Base-by-base conservation (phyloP, 2,329 filamentous ascomycete genomes). In the Aurifilum marmelostoma region DNA sequence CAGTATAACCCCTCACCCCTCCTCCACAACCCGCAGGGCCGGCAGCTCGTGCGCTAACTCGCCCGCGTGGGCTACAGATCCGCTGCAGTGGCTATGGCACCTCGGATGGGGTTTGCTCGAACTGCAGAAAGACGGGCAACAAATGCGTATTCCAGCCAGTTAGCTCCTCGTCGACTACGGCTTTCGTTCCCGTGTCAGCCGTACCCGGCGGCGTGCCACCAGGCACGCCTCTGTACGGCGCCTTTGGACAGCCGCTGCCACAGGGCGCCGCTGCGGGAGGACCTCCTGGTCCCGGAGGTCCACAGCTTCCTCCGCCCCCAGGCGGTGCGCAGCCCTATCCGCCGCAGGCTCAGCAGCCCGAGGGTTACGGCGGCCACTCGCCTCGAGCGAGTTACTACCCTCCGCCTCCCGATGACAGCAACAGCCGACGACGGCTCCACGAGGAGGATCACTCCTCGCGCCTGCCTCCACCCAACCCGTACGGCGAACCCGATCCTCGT, bases 141-240 rank as follows among this genome's bases (percentile, higher is more conserved):
- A 86, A 89, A 71, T 89, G 87, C 70, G 82, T 88, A 18, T 88
- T 89, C 69, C 86, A 88, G 73, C 87, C 86, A 0, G 87, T 88
- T 1, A 87, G 84, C 4, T 85, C 83, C 0, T 84, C 85, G 14
- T 83, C 83, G 52, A 85, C 84, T 6, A 86, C 86, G 1, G 86
- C 86, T 0, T 88, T 88, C 71, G 85, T 88, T 18, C 86, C 87
- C 1, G 84, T 89, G 6, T 87, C 85, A 2, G 86, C 86, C 21
- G 79, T 88, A 7, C 83, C 83, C n/a, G 85, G 85, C n/a, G 85
- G 84, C 18, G 83, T 88, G 1, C 84, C 86, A 1, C 85, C 85
- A 1, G 85, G 86, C 1, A 87, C 85, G 2, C 85, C 83, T 68
- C 78, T 88, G 8, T 88, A 83, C 72, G 86, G 86, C 29, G 85